Base-by-base conservation (phyloP, 805 yeast genomes). In the Tetrapisispora fleetii region DNA sequence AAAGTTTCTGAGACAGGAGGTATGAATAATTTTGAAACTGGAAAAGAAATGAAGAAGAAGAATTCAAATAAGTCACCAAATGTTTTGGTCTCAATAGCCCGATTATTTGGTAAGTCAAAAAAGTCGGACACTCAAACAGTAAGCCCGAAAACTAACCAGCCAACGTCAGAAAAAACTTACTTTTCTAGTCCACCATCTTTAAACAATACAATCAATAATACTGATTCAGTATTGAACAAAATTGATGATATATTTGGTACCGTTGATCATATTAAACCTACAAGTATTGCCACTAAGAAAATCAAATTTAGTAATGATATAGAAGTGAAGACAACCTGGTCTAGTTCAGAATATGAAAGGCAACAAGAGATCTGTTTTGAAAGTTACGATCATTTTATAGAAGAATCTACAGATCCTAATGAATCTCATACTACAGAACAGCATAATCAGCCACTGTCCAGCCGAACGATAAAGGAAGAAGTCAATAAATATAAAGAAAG, bases 401-500 rank as follows among this genome's bases (percentile, higher is more conserved):
- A 30, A 8, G 42, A 21, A 6, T 6, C 40, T 13, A 13, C 24
- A 17, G 14, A 28, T 9, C 7, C 19, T 6, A 7, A n/a, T n/a
- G 24, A 18, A 5, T 7, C 19, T 9, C 17, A 19, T 18, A 8
- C 18, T 6, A 14, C n/a, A 33, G 21, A 36, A 3, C 37, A 6
- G 6, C 17, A 6, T 9, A 24, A 9, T n/a, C 37, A 30, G 14
- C 19, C 28, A 13, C 18, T 18, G 17, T 17, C 37, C 17, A 32
- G 37, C 18, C 28, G 30, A 30, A 8, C 4, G 5, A 79, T 85
- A 54, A 79, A 85, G 60, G 65, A 68, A 33, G 90, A 85, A 59
- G 63, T 85, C 55, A 85, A 85, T 58, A 68, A 71, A 27, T 83
- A 68, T 65, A 85, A 85, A 60, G 72, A 76, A 52, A 68, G 68